Evolutionary conservation across 306 rosid genomes (phyloP), one percentile per base, ranked within the genome.

Genomic region (Trifolium subterraneum): DNA sequence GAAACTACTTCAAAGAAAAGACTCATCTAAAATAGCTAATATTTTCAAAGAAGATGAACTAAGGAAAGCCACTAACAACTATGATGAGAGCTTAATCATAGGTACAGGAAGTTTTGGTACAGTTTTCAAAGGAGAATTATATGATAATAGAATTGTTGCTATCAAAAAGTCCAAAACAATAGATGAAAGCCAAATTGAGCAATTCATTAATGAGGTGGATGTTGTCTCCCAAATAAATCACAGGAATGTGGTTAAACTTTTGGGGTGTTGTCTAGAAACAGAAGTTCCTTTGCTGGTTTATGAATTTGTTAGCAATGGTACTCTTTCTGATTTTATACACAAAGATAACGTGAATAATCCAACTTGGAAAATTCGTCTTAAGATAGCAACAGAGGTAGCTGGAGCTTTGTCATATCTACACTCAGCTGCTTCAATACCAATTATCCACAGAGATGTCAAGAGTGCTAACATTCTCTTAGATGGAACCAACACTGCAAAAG

Each of bases 11-110:
- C 29, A 10, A 35, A 58, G 71, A 4, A 25, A 72, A 64, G 29
- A 68, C 1, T 9, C 64, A 0, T 44, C 50, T 10, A 64, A 35
- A 22, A 12, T 33, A 2, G 35, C 68, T 0, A 74, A 61, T 65
- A 76, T 87, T 7, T 87, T 81, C 16, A 73, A 58, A 0, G 48
- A 58, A 55, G 35, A 14, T 8, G 74, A 87, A 10, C 54, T 87
- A 2, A 59, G 76, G 10, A 85, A 76, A 55, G 59, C 59, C 7
- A 52, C 59, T 1, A 52, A 52, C 27, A 52, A 52, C 14, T 52
- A 8, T 19, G 59, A 52, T 9, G 29, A 52, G 14, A 52, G 2
- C 59, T 52, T 52, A 52, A 19, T 52, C 29, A 19, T 52, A 3
- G 59, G 59, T 9, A 52, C 3, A 9, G 59, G 59, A 52, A 13